A percentile compares a stretch with the other conserved stretches of the same genome.
Evolutionary conservation across 106 monocot species (phyloP).

Genomic region (Vanilla planifolia): DNA sequence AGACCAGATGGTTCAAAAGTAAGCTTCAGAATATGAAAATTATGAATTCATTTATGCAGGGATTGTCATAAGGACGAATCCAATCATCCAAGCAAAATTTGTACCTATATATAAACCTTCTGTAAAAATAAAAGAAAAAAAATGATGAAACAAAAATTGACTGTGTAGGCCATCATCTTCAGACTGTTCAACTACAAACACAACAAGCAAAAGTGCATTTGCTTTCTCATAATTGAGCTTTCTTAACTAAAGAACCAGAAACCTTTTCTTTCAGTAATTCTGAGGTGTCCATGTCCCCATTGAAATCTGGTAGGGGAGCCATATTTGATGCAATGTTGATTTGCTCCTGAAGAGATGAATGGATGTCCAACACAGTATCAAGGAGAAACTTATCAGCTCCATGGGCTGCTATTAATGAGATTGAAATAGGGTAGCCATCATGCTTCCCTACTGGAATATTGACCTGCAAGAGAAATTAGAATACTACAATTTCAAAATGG

Average conservation of each 20-base stretch:
- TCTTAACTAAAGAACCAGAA: neutral
- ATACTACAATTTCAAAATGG: neutral
- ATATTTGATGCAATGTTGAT: constrained; percentile 56
- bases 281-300: constrained; percentile 65
- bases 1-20: no score
- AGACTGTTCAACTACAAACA: no score
- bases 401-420: constrained; percentile 83
- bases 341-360: constrained; percentile 75
- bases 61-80: no score
- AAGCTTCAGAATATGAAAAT: no score
- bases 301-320: constrained; percentile 37
- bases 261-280: constrained; percentile 98
- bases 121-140: no score
- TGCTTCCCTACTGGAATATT: constrained; percentile 74
- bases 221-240: neutral
- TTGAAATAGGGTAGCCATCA: constrained; percentile 58
- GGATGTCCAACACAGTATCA: constrained; percentile 74
- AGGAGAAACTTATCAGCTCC: constrained; percentile 92
- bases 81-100: no score
- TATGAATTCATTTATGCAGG: no score
- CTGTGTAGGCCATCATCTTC: no score
- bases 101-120: no score
- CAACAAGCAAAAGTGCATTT: neutral
- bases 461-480: constrained; percentile 34
- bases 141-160: no score